phyloP scores from a whole-genome alignment of 2,329 filamentous ascomycete species.

The Aspergillus terreus region DNA sequence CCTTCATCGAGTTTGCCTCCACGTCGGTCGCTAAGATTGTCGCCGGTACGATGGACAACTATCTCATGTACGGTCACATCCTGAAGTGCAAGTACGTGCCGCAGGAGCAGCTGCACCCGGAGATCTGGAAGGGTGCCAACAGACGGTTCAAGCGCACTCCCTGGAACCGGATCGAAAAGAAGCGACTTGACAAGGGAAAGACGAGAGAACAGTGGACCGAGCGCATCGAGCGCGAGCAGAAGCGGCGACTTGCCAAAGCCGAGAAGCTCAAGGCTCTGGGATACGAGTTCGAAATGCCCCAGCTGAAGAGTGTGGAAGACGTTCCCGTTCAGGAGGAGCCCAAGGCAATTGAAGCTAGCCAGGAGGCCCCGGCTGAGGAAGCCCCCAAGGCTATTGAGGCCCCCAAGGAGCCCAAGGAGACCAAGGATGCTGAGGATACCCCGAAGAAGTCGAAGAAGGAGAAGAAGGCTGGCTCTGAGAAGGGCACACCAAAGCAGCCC shows the following conservation, averaged over 20 bases:
- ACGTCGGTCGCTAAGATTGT: constrained; percentile 84
- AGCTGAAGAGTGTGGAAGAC: constrained; percentile 61
- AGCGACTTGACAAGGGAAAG: constrained; percentile 67
- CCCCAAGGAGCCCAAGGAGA: constrained; percentile 1
- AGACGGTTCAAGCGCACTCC: constrained; percentile 84
- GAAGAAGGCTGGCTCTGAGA: constrained; percentile 16
- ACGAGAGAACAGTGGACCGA: constrained; percentile 74
- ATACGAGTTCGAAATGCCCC: constrained; percentile 76
- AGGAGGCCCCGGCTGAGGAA: constrained; percentile 25
- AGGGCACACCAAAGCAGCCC: constrained; percentile 8
- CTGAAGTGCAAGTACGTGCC: constrained; percentile 81
- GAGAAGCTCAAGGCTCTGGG: constrained; percentile 74
- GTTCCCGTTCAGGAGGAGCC: constrained; percentile 43
- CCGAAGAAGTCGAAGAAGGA: constrained; percentile 25
- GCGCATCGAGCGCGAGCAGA: constrained; percentile 69
- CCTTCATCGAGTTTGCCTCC: constrained; percentile 82
- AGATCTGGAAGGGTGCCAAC: constrained; percentile 87
- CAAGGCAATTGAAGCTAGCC: constrained; percentile 31
- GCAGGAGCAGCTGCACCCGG: constrained; percentile 70
- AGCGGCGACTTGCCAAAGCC: constrained; percentile 64
- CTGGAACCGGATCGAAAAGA: constrained; percentile 79
- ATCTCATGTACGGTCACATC: constrained; percentile 90
- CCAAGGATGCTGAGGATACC: constrained; percentile 13
- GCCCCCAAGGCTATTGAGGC: constrained; percentile 18
- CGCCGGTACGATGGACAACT: constrained; percentile 95